Base-by-base conservation (phyloP, 2,329 filamentous ascomycete species). In the Sphaerulina musiva region DNA sequence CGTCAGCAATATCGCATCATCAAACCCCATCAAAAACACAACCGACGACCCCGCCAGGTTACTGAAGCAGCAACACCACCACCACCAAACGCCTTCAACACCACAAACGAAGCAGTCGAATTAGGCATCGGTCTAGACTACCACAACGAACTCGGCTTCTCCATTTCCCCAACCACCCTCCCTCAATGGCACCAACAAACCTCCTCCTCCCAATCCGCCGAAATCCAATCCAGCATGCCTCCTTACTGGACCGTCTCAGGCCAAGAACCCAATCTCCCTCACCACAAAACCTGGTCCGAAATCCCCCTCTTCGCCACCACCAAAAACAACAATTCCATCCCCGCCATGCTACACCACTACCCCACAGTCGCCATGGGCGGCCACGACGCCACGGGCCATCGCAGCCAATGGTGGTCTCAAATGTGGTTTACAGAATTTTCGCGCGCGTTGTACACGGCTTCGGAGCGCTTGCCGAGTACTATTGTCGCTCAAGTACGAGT, bases 191-290 rank as follows among this genome's bases (percentile, higher is more conserved):
- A 48, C 9, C 32, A 12, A 0, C 51, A 17, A 43, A 2, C 43
- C 17, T 3, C 26, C 36, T 26, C 44, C 31, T 7, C 17, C 40
- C 20, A 29, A 17, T 26, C 26, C 2, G 44, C 43, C 14, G 9
- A 43, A 8, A 23, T 17, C 14, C 12, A 41, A 29, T 2, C 23
- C 4, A 43, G 43, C 36, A 47, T 39, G 12, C 51, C 51, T n/a
- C 51, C 51, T 3, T 53, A 32, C 38, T 53, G 51, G 51, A 53
- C 51, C 3, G 51, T 53, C 5, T 55, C 52, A 7, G 51, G 51
- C 26, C 10, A 14, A 38, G 52, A 55, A 29, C 44, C 34, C 14
- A 38, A 38, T 31, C 17, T 53, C 2, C 51, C 44, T 36, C 51
- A 53, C 39, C 23, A n/a, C 17, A 20, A 44, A 11, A 36, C 44